Conservation (phyloP, 352 stramenopile species). For the Globisporangium camurandrum region DNA sequence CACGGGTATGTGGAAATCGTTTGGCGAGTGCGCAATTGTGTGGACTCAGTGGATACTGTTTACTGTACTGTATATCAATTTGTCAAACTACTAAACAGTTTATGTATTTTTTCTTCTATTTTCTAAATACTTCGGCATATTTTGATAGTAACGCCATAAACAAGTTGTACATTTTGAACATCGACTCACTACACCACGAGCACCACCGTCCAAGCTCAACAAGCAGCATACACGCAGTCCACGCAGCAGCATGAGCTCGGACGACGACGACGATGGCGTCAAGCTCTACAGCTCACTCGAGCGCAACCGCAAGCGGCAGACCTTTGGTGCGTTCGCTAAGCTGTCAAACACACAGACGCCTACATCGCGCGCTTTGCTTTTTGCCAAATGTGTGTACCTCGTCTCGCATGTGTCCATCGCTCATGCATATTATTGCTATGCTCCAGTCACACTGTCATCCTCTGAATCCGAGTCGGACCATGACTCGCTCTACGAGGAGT, state of each 20-base stretch:
- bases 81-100: too few relatives aligned
- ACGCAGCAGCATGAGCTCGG: conserved; percentile 41
- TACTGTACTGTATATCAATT: too few relatives aligned
- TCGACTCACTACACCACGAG: neutral
- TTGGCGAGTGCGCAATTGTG: too few relatives aligned
- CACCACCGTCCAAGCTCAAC: too few relatives aligned
- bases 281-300: conserved; percentile 71
- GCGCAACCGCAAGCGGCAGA: conserved; percentile 53
- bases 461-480: conserved; percentile 36
- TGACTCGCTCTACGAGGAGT: conserved; percentile 13
- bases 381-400: neutral
- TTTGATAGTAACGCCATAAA: neutral
- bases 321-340: conserved; percentile 34
- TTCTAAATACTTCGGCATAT: too few relatives aligned
- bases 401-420: neutral
- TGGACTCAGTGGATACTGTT: too few relatives aligned
- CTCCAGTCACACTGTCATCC: too few relatives aligned
- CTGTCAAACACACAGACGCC: too few relatives aligned
- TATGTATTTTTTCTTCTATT: too few relatives aligned
- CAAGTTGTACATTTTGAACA: neutral
- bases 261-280: conserved; percentile 44
- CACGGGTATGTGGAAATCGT: too few relatives aligned
- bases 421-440: neutral
- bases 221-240: too few relatives aligned
- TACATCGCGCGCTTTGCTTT: neutral